A percentile compares a stretch with the other conserved stretches of the same genome.
These are phyloP conservation scores for Beauveria bassiana DNA, from an alignment of 2,329 filamentous ascomycete genomes.

Conservation along the genomic window DNA sequence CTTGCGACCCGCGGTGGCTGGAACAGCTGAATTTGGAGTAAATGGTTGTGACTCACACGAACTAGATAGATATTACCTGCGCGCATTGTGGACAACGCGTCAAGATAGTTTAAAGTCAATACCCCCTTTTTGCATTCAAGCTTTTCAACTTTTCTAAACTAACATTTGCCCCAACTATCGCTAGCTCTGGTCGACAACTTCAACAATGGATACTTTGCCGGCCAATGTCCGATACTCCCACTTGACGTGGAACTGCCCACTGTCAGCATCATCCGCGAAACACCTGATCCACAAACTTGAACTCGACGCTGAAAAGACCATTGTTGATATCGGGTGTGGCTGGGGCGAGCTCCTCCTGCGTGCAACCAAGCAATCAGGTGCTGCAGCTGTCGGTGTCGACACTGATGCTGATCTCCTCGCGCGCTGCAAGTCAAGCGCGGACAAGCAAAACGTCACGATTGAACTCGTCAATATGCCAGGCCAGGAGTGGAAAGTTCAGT, in stretches of 20 bases:
- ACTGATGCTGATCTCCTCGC: slow-evolving; percentile 5
- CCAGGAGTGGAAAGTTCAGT: neutral
- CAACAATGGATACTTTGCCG: neutral
- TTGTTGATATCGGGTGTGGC: slow-evolving; percentile 15
- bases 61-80: no score
- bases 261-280: neutral
- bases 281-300: neutral
- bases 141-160: no score
- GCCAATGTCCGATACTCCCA: neutral
- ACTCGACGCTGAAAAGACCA: neutral
- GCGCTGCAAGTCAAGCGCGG: neutral
- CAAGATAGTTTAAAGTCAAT: no score
- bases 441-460: neutral
- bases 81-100: no score
- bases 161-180: neutral
- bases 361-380: neutral
- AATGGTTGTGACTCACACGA: neutral
- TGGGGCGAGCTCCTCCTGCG: slow-evolving; percentile 15
- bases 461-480: slow-evolving; percentile 5
- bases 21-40: neutral
- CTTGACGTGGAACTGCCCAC: slow-evolving; percentile 7
- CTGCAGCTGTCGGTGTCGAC: slow-evolving; percentile 11
- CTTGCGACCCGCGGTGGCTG: neutral
- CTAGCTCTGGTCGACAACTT: neutral
- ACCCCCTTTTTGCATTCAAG: no score